Evolutionary conservation across 148 eudicot species (phyloP).

Genomic region (Mesembryanthemum crystallinum): DNA sequence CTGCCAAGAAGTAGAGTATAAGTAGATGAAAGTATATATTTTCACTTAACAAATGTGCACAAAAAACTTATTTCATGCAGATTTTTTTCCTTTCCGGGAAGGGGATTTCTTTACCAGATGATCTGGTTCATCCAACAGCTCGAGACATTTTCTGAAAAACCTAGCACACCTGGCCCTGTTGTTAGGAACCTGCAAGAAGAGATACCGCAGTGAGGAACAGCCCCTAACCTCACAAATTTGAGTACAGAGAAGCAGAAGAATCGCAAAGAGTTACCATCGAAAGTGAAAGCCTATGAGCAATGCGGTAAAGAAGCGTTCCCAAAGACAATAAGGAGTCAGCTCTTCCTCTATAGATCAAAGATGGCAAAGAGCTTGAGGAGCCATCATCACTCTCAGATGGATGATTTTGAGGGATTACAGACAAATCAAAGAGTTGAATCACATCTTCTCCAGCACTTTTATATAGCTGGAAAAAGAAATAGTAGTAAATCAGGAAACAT

Average conservation of each 20-base stretch:
- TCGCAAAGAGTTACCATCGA: slow-evolving; percentile 50
- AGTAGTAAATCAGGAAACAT: neutral
- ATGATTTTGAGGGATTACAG: slow-evolving; percentile 67
- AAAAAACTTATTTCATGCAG: too few species aligned
- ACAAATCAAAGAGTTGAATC: slow-evolving; percentile 89
- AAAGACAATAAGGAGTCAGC: slow-evolving; percentile 73
- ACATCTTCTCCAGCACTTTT: slow-evolving; percentile 95
- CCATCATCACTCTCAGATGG: slow-evolving; percentile 53
- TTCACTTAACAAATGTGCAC: neutral
- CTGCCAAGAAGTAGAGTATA: slow-evolving; percentile 31
- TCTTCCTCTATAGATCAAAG: slow-evolving; percentile 68
- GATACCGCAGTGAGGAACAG: slow-evolving; percentile 18
- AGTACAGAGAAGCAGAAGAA: slow-evolving; percentile 6
- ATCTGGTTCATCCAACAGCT: slow-evolving; percentile 86
- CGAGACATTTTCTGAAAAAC: slow-evolving; percentile 78
- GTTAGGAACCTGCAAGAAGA: slow-evolving; percentile 53
- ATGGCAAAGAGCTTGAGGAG: slow-evolving; percentile 58
- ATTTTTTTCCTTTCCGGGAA: too few species aligned
- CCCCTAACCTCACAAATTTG: neutral
- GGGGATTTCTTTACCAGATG: slow-evolving; percentile 54
- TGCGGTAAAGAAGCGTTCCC: slow-evolving; percentile 81
- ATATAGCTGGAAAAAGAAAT: slow-evolving; percentile 53
- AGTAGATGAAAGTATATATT: neutral
- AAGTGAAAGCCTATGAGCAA: slow-evolving; percentile 90
- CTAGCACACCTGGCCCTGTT: slow-evolving; percentile 73